Conservation (phyloP, 805 yeast species). For the Yamadazyma insecticola region DNA sequence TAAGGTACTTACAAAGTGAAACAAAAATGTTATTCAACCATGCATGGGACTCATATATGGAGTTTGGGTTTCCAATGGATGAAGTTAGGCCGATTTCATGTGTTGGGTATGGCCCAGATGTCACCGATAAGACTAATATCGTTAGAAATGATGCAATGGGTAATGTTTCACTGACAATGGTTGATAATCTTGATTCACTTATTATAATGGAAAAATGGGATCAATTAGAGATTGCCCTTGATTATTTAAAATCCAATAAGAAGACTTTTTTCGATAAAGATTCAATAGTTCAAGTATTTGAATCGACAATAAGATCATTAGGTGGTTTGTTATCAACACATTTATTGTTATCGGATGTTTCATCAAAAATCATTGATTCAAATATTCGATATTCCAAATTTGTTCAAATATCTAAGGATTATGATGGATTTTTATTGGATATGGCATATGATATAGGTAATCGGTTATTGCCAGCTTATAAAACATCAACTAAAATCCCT, state of each 20-base stretch:
- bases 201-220: conserved; percentile 65
- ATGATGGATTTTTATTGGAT: conserved; percentile 67
- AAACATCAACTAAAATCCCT: conserved; percentile 63
- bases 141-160: conserved; percentile 82
- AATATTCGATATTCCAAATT: conserved; percentile 21
- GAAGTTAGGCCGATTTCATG: conserved; percentile 77
- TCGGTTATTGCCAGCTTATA: conserved; percentile 65
- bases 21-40: conserved; percentile 61
- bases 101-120: conserved; percentile 61
- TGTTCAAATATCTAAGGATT: conserved; percentile 29
- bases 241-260: conserved; percentile 29
- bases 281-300: conserved; percentile 82
- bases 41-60: conserved; percentile 69
- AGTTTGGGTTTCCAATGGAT: conserved; percentile 73
- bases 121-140: conserved; percentile 45
- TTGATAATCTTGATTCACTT: conserved; percentile 77
- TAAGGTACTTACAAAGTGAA: conserved; percentile 33
- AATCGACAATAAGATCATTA: conserved; percentile 71
- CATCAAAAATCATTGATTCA: conserved; percentile 3
- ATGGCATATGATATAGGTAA: conserved; percentile 76
- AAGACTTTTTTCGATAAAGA: conserved; percentile 54
- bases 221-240: conserved; percentile 38
- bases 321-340: conserved; percentile 84
- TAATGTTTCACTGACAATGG: conserved; percentile 69
- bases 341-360: conserved; percentile 36